A percentile compares a stretch with the other conserved stretches of the same genome.
Conservation (phyloP, 441 rosid species). For the Euphorbia schlechtendalii region DNA sequence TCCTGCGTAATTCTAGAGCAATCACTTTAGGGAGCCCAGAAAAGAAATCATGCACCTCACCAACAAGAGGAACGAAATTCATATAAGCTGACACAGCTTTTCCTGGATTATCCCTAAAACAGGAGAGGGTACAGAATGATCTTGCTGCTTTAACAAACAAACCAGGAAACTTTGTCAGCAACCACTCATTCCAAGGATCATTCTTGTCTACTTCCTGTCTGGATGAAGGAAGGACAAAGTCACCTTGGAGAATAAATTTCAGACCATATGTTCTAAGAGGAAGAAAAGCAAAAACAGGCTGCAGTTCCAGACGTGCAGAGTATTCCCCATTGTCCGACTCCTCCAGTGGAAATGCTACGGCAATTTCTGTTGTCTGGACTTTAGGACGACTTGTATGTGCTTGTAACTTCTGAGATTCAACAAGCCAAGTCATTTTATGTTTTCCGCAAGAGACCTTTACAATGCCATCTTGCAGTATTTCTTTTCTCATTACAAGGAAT, state of each 20-base stretch:
- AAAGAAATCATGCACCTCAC: constrained; percentile 97
- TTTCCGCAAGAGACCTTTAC: constrained; percentile 75
- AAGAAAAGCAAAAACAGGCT: constrained; percentile 96
- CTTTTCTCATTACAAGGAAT: constrained; percentile 70
- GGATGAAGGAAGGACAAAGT: constrained; percentile 93
- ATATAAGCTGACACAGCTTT: constrained; percentile 77
- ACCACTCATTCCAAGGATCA: constrained; percentile 98
- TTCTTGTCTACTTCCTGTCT: constrained; percentile 96
- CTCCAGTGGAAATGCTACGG: constrained; percentile 81
- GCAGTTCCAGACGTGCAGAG: constrained; percentile 58
- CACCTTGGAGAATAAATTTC: constrained; percentile 94
- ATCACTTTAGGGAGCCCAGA: constrained; percentile 77
- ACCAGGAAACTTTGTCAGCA: constrained; percentile 69
- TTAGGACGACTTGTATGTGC: constrained; percentile 52
- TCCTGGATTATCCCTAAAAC: constrained; percentile 66
- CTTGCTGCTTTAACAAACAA: constrained; percentile 65
- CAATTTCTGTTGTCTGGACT: constrained; percentile 71
- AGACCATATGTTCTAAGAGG: constrained; percentile 98
- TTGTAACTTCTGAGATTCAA: constrained; percentile 69
- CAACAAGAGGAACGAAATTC: constrained; percentile 88
- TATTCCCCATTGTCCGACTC: constrained; percentile 55
- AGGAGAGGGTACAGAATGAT: constrained; percentile 78
- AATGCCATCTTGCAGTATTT: constrained; percentile 67
- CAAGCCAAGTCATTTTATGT: constrained; percentile 83
- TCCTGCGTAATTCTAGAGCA: constrained; percentile 54